phyloP scores from a whole-genome alignment of 345 rosid species.

The Carallia pectinifolia region DNA sequence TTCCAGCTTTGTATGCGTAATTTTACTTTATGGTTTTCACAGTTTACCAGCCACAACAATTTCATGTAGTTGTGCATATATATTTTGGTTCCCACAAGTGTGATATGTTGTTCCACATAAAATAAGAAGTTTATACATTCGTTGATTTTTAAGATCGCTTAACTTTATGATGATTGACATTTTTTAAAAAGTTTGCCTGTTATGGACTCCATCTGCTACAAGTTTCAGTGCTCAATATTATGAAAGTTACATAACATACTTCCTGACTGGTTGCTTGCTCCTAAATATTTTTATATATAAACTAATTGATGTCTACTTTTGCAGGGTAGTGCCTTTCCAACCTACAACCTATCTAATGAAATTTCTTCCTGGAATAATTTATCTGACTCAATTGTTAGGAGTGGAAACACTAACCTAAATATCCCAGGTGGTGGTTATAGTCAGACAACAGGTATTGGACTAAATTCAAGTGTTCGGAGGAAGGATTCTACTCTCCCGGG shows the following conservation, averaged over 20 bases:
- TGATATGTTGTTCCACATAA: not conserved
- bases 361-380: slow-evolving; percentile 23
- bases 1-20: not conserved
- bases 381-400: slow-evolving; percentile 28
- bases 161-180: not conserved
- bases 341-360: slow-evolving; percentile 27
- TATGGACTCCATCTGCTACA: not conserved
- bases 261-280: slow-evolving; percentile 5
- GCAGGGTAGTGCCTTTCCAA: slow-evolving; percentile 38
- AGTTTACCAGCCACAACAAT: slow-evolving; percentile 3
- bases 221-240: not conserved
- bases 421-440: slow-evolving; percentile 30
- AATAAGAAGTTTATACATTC: slow-evolving; percentile 2
- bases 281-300: not conserved
- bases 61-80: too few species aligned
- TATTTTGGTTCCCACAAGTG: not conserved
- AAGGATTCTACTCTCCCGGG: slow-evolving; percentile 29
- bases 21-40: not conserved
- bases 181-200: not conserved
- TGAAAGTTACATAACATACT: not conserved
- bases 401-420: slow-evolving; percentile 23
- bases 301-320: slow-evolving; percentile 24
- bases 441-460: slow-evolving; percentile 30
- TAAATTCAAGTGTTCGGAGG: slow-evolving; percentile 36
- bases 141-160: not conserved